phyloP scores from a whole-genome alignment of 2,329 filamentous ascomycete species.

The Rhynchosporium graminicola region DNA sequence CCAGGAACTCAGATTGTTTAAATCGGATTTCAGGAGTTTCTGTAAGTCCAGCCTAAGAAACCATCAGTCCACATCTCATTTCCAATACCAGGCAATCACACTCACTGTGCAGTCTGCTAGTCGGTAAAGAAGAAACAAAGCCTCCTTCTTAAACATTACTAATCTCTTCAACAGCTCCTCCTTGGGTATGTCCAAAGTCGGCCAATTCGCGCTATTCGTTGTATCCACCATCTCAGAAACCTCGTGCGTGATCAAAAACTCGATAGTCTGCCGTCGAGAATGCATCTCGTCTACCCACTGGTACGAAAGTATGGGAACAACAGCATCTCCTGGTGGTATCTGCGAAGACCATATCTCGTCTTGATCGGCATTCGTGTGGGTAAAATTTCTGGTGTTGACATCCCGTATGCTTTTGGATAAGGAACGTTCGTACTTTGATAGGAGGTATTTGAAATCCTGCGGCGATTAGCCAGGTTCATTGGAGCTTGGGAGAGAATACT shows the following conservation, averaged over 20 bases:
- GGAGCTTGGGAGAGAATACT: background rate
- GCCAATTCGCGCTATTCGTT: conserved; percentile 26
- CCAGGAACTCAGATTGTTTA: conserved; percentile 29
- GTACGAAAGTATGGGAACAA: conserved; percentile 24
- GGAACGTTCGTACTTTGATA: conserved; percentile 31
- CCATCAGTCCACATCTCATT: background rate
- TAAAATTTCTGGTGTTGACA: conserved; percentile 14
- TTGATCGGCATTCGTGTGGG: conserved; percentile 23
- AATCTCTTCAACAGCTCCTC: conserved; percentile 19
- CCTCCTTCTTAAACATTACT: conserved; percentile 25
- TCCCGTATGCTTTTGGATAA: conserved; percentile 20
- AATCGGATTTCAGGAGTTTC: conserved; percentile 21
- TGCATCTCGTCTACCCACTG: conserved; percentile 33
- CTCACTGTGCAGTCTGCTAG: conserved; percentile 30
- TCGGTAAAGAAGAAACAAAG: conserved; percentile 29
- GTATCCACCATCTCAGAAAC: conserved; percentile 30
- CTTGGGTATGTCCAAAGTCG: conserved; percentile 25
- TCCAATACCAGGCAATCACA: background rate
- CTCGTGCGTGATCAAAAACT: conserved; percentile 29
- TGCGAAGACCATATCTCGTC: conserved; percentile 15
- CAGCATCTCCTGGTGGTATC: conserved; percentile 14
- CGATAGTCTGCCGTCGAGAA: conserved; percentile 22
- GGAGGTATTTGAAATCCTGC: conserved; percentile 29
- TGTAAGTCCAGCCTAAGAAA: conserved; percentile 17
- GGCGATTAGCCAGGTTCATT: conserved; percentile 9